Base-by-base conservation (phyloP, 805 yeast genomes). In the Cyberlindnera petersonii region DNA sequence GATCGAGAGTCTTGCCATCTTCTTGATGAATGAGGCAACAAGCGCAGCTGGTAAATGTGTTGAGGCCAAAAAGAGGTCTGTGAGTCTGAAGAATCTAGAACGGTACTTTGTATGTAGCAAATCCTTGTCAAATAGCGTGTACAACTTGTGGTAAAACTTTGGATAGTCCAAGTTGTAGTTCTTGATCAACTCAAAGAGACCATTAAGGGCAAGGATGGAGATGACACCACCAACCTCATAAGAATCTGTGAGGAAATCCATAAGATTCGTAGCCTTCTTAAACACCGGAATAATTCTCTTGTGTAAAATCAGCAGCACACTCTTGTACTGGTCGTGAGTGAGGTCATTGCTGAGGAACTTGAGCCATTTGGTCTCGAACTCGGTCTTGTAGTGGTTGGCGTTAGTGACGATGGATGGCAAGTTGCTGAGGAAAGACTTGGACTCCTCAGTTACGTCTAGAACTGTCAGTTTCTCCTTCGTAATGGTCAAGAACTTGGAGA, bases 181-280 rank as follows among this genome's bases (percentile, higher is more conserved):
- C 53, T 76, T 85, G 80, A 91, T 91, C 43, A 91, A 69, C 53
- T 79, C 87, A 63, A 87, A 91, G 37, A 91, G 67, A 9, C 96
- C 94, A 60, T 88, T 91, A 51, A 91, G 70, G 2, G 98, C 82
- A 37, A 93, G 64, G 31, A 91, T 75, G 14, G 89, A 82, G 11
- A 82, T 67, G 6, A 82, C 70, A 4, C 77, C 79, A 32, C 76
- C 68, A 53, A 69, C 28, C 48, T 84, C 72, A 56, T 87, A 89
- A 3, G 94, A 81, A 44, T 86, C 95, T 1, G 96, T 87, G 43
- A 91, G 68, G 58, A 91, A 93, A 65, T 91, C 98, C 96, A 93
- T 89, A 32, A 93, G 65, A 44, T 75, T 71, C 30, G 86, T 83
- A 6, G 98, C 95, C 48, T 79, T 80, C 31, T 75, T 71, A 71